Percentiles rank a stretch among this genome's conserved stretches.
These are phyloP conservation scores for Plasmodium coatneyi DNA, from an alignment of 169 alveolate genomes.

Conservation along the genomic window DNA sequence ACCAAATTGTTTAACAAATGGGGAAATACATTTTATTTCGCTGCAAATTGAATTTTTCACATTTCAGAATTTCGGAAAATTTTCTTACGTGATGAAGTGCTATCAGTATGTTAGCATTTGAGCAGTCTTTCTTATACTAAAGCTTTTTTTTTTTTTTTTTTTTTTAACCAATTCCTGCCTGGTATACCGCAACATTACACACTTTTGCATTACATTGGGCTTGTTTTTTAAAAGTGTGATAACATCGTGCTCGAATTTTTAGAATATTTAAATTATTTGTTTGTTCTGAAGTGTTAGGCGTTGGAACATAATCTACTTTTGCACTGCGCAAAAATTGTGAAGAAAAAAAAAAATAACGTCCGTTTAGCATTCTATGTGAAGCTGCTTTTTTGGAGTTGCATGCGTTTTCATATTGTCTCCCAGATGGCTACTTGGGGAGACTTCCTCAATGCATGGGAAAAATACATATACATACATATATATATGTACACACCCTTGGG, in stretches of 20 bases:
- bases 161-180: not conserved
- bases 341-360: not conserved
- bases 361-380: not conserved
- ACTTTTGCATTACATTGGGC: not conserved
- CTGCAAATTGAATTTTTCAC: not conserved
- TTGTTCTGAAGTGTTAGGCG: not conserved
- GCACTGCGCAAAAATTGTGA: not conserved
- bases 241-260: not conserved
- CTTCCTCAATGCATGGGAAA: not conserved
- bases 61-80: not conserved
- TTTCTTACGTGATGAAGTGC: not conserved
- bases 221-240: not conserved
- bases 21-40: not conserved
- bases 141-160: not conserved
- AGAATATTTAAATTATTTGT: not conserved
- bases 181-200: not conserved
- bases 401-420: not conserved
- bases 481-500: not conserved
- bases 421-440: not conserved
- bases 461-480: not conserved
- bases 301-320: not conserved
- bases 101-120: not conserved
- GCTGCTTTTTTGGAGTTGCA: not conserved
- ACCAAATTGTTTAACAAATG: not conserved
- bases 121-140: not conserved